Percentiles rank a stretch among this genome's conserved stretches.
Evolutionary conservation across 2,329 filamentous ascomycete genomes (phyloP).

Genomic region (Aspergillus sp.): DNA sequence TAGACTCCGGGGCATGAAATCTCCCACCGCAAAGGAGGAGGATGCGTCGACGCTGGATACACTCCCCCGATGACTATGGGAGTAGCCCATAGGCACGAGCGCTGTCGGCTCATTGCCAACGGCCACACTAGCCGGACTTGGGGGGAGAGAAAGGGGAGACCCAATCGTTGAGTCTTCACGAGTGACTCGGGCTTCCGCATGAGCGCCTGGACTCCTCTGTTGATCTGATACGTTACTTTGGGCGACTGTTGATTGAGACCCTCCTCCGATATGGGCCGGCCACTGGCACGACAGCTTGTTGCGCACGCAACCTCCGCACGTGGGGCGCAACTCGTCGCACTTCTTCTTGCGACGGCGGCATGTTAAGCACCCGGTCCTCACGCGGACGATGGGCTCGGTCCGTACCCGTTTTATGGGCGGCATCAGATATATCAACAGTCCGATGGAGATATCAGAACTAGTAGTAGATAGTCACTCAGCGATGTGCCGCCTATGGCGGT

Average conservation of each 20-base stretch:
- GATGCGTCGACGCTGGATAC: not conserved
- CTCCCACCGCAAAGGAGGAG: conserved; percentile 13
- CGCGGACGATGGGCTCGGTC: conserved; percentile 29
- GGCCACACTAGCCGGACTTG: not conserved
- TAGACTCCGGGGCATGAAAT: conserved; percentile 23
- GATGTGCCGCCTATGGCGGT: no score
- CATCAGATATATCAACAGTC: conserved; percentile 11
- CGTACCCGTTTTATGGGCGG: conserved; percentile 23
- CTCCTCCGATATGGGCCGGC: conserved; percentile 20
- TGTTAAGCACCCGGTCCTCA: conserved; percentile 32
- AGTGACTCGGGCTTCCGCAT: not conserved
- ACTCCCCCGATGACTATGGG: not conserved
- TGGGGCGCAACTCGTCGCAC: conserved; percentile 33
- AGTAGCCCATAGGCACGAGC: not conserved
- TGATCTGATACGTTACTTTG: not conserved
- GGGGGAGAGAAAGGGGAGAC: not conserved
- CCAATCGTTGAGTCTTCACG: not conserved
- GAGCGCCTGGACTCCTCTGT: not conserved
- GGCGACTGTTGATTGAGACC: not conserved
- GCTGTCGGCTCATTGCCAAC: not conserved
- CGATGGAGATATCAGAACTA: no score
- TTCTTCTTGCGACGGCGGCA: conserved; percentile 35
- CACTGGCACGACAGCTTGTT: conserved; percentile 29
- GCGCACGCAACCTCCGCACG: conserved; percentile 31
- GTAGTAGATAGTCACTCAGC: no score